Evolutionary conservation across 1,284 basidiomycete species (phyloP), one percentile per base, ranked within the genome.

Genomic region (Meripilus lineatus): DNA sequence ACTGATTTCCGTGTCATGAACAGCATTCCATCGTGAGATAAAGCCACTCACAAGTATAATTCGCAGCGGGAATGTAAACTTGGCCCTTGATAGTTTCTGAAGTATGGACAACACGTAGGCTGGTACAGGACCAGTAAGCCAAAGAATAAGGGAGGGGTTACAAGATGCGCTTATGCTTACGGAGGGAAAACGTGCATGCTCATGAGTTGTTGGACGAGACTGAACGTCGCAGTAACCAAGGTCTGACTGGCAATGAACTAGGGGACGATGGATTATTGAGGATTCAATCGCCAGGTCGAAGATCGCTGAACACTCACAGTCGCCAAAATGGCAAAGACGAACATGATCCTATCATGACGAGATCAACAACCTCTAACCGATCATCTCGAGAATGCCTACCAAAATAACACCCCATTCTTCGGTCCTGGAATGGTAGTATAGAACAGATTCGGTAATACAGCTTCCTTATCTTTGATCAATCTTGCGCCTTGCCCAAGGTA

Each of bases 401-500:
- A 82, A 56, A 74, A 82, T 2, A 84, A 57, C 1, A 67, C 61
- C 0, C 79, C 78, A 47, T 74, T 72, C 2, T 48, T 43, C 1
- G 63, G 58, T 1, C 81, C 82, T 0, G 83, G 82, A 37, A 85
- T 84, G 2, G 75, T 72, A 3, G 67, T 62, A 58, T 84, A 85
- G 57, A 86, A 85, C 1, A 84, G 61, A 48, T 81, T 81, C 0
- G 50, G 20, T 3, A 84, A 52, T 10, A 82, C 72, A 0, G 42
- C 49, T 8, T 71, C 68, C 3, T 75, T 73, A 45, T 78, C 69
- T 1, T 51, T 47, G 42, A 84, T 75, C 22, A 86, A 61, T 3
- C 71, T 66, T 11, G 83, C 78, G 11, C 83, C 83, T 63, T 87
- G 83, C 1, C 83, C 84, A 21, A 84, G 73, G 52, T 84, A 84